Base-by-base conservation (phyloP, 805 yeast genomes). In the Candida nitratophila region DNA sequence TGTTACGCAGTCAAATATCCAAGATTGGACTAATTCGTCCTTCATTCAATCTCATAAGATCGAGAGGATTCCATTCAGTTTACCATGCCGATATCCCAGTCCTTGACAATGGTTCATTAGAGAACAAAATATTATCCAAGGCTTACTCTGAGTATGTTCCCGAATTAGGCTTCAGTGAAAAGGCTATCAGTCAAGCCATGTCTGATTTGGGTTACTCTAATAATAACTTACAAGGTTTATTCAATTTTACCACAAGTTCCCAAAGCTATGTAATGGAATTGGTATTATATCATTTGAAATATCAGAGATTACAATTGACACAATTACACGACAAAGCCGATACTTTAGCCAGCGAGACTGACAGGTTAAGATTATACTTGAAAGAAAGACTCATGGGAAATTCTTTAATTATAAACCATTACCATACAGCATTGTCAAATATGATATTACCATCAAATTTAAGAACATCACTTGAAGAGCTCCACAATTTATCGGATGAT, bases 401-500 rank as follows among this genome's bases (percentile, higher is more conserved):
- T 55, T 52, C 46, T 24, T 77, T 81, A 1, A 57, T 77, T 8
- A 57, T 69, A n/a, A 50, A 56, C 24, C 61, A 70, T 39, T 68
- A 77, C 36, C 61, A 69, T 14, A 63, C 65, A 41, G 83, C 82
- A 0, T 67, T 89, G 46, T 75, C 84, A 0, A 73, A 77, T 40
- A 69, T 88, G 62, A 65, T 82, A 7, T 59, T 77, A 22, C 96
- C 96, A 1, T 71, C 73, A 42, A 83, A 86, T 57, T 39, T 83
- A 29, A 59, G 68, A 3, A 52, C 57, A 26, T 77, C 93, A 0
- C 53, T 85, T 41, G 76, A 74, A 32, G 95, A 87, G 56, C 73
- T 93, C 45, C 84, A 81, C 52, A 73, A 77, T 42, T 70, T 90
- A 44, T 73, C 88, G 12, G 98, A 91, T 64, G 98, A 93, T 58